Evolutionary conservation across 345 rosid genomes (phyloP), one percentile per base, ranked within the genome.

Genomic region (Aquilaria sinensis): DNA sequence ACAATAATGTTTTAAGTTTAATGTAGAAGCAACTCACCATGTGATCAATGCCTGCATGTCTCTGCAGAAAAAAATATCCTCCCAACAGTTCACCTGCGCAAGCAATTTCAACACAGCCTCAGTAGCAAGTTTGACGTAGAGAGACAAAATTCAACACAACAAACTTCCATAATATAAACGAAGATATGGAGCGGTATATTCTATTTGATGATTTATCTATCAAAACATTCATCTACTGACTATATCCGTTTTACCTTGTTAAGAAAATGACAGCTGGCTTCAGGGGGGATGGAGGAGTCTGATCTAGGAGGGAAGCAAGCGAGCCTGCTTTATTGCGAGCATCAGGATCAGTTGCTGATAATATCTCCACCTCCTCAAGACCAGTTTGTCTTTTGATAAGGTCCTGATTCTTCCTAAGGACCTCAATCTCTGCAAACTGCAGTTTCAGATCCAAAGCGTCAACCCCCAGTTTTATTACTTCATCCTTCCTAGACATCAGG

Each of bases 221-320:
- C n/a, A n/a, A n/a, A n/a, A n/a, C n/a, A n/a, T n/a, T n/a, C n/a
- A n/a, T n/a, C n/a, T n/a, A n/a, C n/a, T n/a, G n/a, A n/a, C n/a
- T n/a, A n/a, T n/a, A n/a, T n/a, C n/a, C n/a, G n/a, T n/a, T 73
- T 79, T 76, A 87, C 79, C 82, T 71, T 54, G 73, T 47, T 57
- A 88, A 30, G 75, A 86, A 90, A 73, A 94, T 76, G 60, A 92
- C 90, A 10, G 95, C 86, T 34, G 96, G 97, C 51, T 67, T 75
- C 15, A 95, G 96, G 45, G 99, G 97, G 41, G 92, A 75, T 2
- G 99, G 95, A 75, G 89, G 90, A 71, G 72, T 94, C 70, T 81
- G 83, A 11, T 67, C 61, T 74, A 94, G 65, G 46, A 86, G 64
- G 0, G 88, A 70, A 31, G 64, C 85, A 43, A 72, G 70, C 47